Evolutionary conservation across 1,284 basidiomycete genomes (phyloP), one percentile per base, ranked within the genome.

Genomic region (Phenoliferia sp.): DNA sequence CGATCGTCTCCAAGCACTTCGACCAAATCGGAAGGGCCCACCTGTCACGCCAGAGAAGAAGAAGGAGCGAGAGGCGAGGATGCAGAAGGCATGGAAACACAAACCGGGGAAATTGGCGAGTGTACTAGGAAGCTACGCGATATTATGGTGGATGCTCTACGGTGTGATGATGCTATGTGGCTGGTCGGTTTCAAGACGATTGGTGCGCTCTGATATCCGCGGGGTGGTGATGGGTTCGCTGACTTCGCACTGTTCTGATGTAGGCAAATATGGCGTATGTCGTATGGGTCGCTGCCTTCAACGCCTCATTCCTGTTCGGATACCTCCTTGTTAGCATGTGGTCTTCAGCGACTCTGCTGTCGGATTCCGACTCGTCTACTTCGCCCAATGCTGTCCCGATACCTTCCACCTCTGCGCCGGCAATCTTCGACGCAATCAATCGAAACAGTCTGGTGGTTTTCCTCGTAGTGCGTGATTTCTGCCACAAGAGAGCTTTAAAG

Each of bases 211-310:
- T 36, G 32, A 12, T 7, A 44, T 29, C 48, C 5, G 6, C 6
- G 9, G 3, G 60, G 32, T 12, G 19, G 33, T 26, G 31, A 32
- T 7, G 31, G 0, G 22, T 4, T 16, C 22, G 55, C n/a, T 55
- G 61, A 59, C 22, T 7, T 12, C 17, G 10, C 15, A 19, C 26
- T 39, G 3, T 16, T 2, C 16, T 9, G 32, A 22, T 26, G 9
- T 68, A 94, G 92, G 89, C 88, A 57, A 98, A 99, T 76, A 74
- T 92, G 31, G 84, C 88, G 2, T 99, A 99, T 78, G 87, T 95
- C 52, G 79, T 94, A 31, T 98, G 94, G 93, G 85, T 90, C 9
- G 85, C 85, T 0, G 94, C 92, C 1, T 96, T 88, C 85, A 99
- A 98, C 79, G 87, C 89, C 0, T 84, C 87, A 2, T 94, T 94